Evolutionary conservation across 2,329 filamentous ascomycete genomes (phyloP).

Genomic region (Pseudopyricularia javanii): DNA sequence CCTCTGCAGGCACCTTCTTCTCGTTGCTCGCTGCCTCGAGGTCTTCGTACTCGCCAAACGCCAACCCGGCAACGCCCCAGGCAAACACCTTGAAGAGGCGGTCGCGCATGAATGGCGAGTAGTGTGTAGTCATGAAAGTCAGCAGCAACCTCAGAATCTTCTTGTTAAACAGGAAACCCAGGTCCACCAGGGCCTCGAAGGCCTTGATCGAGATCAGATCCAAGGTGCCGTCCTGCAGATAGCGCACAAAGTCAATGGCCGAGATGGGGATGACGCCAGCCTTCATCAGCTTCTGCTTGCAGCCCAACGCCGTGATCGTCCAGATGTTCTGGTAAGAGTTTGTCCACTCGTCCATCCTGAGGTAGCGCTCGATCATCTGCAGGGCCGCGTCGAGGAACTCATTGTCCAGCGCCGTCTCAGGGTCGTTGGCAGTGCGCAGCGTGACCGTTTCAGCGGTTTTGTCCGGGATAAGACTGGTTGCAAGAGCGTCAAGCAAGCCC

Average conservation of each 20-base stretch:
- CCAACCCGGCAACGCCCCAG: slow-evolving; percentile 48
- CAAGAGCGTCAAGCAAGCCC: slow-evolving; percentile 55
- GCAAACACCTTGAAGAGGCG: slow-evolving; percentile 47
- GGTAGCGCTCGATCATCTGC: slow-evolving; percentile 54
- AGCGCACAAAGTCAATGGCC: slow-evolving; percentile 47
- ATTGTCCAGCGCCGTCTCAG: slow-evolving; percentile 19
- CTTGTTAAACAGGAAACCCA: slow-evolving; percentile 46
- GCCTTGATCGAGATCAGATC: slow-evolving; percentile 55
- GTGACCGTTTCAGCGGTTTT: slow-evolving; percentile 8
- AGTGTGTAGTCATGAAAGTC: slow-evolving; percentile 46
- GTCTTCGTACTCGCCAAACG: slow-evolving; percentile 52
- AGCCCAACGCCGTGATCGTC: slow-evolving; percentile 49
- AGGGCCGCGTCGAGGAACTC: slow-evolving; percentile 39
- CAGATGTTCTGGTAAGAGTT: slow-evolving; percentile 56
- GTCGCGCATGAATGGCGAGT: slow-evolving; percentile 50
- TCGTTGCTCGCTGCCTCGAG: slow-evolving; percentile 17
- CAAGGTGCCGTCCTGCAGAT: slow-evolving; percentile 50
- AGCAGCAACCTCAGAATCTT: slow-evolving; percentile 44
- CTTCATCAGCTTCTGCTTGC: slow-evolving; percentile 52
- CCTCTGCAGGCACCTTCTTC: slow-evolving; percentile 11
- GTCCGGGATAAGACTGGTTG: slow-evolving; percentile 43
- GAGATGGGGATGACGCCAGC: slow-evolving; percentile 43
- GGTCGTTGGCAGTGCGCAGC: background rate
- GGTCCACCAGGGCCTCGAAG: slow-evolving; percentile 50
- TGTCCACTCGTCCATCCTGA: slow-evolving; percentile 57